Evolutionary conservation across 2,329 filamentous ascomycete species (phyloP), one percentile per base, ranked within the genome.

Genomic region (Cladobotryum mycophilum): DNA sequence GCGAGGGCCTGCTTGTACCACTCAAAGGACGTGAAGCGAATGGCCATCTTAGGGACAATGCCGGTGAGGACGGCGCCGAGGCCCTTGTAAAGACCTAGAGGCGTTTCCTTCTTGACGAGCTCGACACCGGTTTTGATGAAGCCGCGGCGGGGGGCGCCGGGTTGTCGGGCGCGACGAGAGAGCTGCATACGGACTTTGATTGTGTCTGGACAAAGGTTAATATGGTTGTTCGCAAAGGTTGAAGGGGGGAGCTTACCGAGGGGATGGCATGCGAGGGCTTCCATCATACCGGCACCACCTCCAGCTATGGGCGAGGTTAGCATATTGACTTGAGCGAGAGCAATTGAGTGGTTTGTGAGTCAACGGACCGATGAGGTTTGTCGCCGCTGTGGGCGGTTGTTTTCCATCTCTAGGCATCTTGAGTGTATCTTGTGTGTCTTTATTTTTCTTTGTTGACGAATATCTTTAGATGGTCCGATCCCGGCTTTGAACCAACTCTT

Each of bases 181-280:
- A 99, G 85, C 75, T 99, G 93, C 95, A 99, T 99, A 61, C 93
- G 90, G 55, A 99, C 93, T 80, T 99, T 96, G 76, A 97, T 95
- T 53, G 91, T 96, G 71, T 96, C 89, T 88, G 41, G 15, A 17
- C 9, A 7, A 20, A 20, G 2, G 38, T 41, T 30, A 54, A 36
- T 37, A 12, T 17, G 15, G n/a, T 34, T 35, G 30, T 43, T 18
- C 47, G 42, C 36, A 45, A 17, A 17, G 35, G 15, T 42, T 49
- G 49, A 51, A 45, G 47, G 49, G 46, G 33, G 40, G 33, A 48
- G 25, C 51, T 61, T 79, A 92, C 88, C 88, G 53, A 97, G 80
- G 55, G 93, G 93, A 76, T 99, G 93, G 71, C 93, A 99, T 48
- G 77, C 90, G 56, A 99, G 84, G 45, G 93, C 93, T 74, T 99